Evolutionary conservation across 2,329 filamentous ascomycete species (phyloP).

Genomic region (Ilyonectria robusta): DNA sequence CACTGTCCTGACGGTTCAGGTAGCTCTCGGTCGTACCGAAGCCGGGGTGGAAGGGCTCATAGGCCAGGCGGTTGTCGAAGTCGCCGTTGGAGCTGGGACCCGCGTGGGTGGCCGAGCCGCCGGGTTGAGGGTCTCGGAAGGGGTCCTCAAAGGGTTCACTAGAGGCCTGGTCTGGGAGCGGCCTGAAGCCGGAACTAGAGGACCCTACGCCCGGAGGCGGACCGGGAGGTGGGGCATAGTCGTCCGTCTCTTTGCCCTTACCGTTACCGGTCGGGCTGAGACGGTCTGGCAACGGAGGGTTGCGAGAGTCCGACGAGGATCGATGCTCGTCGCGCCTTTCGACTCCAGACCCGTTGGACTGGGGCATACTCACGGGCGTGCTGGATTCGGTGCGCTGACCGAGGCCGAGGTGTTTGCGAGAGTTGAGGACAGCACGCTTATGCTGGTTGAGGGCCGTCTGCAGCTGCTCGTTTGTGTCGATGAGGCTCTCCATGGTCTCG

Average conservation of each 20-base stretch:
- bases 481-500: conserved; percentile 92
- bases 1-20: conserved; percentile 57
- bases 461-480: conserved; percentile 94
- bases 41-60: conserved; percentile 58
- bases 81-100: conserved; percentile 34
- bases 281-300: conserved; percentile 27
- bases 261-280: conserved; percentile 37
- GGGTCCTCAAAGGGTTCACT: conserved; percentile 51
- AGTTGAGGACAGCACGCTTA: conserved; percentile 81
- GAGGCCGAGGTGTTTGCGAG: conserved; percentile 68
- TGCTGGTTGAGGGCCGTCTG: conserved; percentile 87
- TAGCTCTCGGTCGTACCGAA: conserved; percentile 47
- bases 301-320: conserved; percentile 34
- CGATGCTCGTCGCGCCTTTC: conserved; percentile 31
- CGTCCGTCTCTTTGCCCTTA: conserved; percentile 55
- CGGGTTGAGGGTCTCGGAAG: conserved; percentile 50
- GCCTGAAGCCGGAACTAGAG: conserved; percentile 43
- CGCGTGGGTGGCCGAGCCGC: conserved; percentile 32
- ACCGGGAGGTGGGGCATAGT: conserved; percentile 45
- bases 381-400: conserved; percentile 48
- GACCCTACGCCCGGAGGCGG: conserved; percentile 42
- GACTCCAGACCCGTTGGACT: conserved; percentile 50
- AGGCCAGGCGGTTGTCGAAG: conserved; percentile 46
- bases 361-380: conserved; percentile 47
- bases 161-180: conserved; percentile 29